These are phyloP conservation scores for Metschnikowia anglica DNA, from an alignment of 805 yeast species.

Conservation along the genomic window DNA sequence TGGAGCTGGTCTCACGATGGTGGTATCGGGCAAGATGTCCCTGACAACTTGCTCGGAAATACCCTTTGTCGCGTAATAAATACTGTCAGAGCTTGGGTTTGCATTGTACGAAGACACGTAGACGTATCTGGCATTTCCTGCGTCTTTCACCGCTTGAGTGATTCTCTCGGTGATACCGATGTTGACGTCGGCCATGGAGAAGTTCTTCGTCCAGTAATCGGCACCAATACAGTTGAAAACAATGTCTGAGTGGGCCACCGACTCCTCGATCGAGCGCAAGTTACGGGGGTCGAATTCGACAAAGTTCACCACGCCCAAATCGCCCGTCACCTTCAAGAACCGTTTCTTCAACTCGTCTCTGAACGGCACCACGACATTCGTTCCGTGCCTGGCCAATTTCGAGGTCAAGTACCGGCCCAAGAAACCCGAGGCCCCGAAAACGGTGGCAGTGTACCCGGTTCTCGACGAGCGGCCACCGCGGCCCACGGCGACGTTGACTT, in stretches of 20 bases:
- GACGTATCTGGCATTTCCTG: constrained; percentile 68
- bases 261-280: constrained; percentile 68
- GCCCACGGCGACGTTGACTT: constrained; percentile 69
- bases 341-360: constrained; percentile 77
- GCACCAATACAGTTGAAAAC: constrained; percentile 80
- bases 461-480: constrained; percentile 81
- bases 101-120: constrained; percentile 84
- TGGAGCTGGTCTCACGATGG: constrained; percentile 84
- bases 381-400: constrained; percentile 80
- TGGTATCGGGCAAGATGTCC: constrained; percentile 67
- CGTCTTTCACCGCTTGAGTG: constrained; percentile 67
- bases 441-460: constrained; percentile 86
- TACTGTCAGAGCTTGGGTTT: constrained; percentile 61
- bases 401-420: constrained; percentile 71
- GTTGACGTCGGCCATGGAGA: constrained; percentile 78
- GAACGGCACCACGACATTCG: constrained; percentile 72
- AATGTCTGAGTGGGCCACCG: constrained; percentile 78
- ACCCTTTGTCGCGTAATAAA: constrained; percentile 78
- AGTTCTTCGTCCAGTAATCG: constrained; percentile 74
- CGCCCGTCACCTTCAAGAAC: constrained; percentile 79
- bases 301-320: constrained; percentile 82
- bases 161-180: constrained; percentile 77
- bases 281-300: constrained; percentile 83
- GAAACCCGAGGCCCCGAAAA: constrained; percentile 80
- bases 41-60: constrained; percentile 70